Evolutionary conservation across 73 alveolate species (phyloP).

Genomic region (Symbiodinium pilosum): DNA sequence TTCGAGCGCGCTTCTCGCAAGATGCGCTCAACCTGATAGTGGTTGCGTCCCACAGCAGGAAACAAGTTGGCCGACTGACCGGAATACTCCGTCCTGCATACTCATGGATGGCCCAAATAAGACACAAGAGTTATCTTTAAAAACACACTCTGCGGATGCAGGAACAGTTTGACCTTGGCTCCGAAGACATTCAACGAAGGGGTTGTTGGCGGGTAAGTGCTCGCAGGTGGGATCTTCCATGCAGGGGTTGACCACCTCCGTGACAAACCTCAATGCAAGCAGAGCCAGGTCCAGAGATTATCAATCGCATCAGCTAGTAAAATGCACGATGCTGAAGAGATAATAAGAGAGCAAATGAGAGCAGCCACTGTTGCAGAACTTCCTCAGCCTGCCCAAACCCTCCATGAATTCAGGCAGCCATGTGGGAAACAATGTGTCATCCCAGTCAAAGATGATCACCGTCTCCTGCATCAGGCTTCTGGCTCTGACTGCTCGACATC

Average conservation of each 20-base stretch:
- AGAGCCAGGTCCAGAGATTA: too few relatives aligned
- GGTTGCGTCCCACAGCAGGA: too few relatives aligned
- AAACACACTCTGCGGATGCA: neutral
- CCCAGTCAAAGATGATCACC: slow-evolving; percentile 78
- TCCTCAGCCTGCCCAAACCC: too few relatives aligned
- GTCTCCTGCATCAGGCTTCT: slow-evolving; percentile 28
- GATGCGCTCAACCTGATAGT: slow-evolving; percentile 50
- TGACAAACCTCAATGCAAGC: slow-evolving; percentile 69
- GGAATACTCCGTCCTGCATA: too few relatives aligned
- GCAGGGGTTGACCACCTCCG: slow-evolving; percentile 85
- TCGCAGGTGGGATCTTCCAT: slow-evolving; percentile 70
- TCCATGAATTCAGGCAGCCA: slow-evolving; percentile 40
- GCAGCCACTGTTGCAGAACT: too few relatives aligned
- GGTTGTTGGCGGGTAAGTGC: slow-evolving; percentile 33
- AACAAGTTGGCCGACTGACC: too few relatives aligned
- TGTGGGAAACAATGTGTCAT: slow-evolving; percentile 65
- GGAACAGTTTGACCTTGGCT: slow-evolving; percentile 29
- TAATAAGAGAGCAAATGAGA: too few relatives aligned
- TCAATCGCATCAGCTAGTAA: too few relatives aligned
- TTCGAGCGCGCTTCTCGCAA: slow-evolving; percentile 32
- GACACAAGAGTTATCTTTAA: neutral
- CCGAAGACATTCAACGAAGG: slow-evolving; percentile 37
- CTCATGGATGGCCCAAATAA: neutral
- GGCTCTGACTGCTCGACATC: neutral
- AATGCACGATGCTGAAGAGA: too few relatives aligned